phyloP scores from a whole-genome alignment of 192 early-diverging fungal species.

The Chytriomyces sp. region DNA sequence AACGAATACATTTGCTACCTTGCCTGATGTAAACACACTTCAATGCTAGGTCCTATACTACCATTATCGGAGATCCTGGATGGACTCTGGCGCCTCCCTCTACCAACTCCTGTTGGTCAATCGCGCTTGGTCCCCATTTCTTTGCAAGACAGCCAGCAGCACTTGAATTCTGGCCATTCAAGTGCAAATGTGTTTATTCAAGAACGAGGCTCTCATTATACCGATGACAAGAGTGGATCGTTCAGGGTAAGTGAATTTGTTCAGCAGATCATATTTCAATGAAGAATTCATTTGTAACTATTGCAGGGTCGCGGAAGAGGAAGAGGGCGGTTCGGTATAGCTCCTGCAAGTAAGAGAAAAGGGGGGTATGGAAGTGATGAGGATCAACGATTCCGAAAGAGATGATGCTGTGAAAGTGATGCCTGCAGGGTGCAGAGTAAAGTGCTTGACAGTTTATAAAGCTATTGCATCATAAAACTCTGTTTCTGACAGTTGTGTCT shows the following conservation, averaged over 20 bases:
- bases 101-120: conserved; percentile 25
- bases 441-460: no score
- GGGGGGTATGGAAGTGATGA: conserved; percentile 26
- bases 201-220: no score
- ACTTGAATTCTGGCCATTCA: not conserved
- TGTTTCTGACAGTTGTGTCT: no score
- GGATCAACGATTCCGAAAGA: not conserved
- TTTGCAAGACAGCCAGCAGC: no score
- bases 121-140: conserved; percentile 32
- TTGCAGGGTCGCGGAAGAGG: not conserved
- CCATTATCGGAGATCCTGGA: conserved; percentile 46
- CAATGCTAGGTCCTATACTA: conserved; percentile 40
- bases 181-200: not conserved
- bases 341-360: conserved; percentile 15
- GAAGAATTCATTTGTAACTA: not conserved
- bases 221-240: not conserved
- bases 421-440: no score
- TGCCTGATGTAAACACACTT: not conserved
- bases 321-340: not conserved
- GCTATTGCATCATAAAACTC: no score
- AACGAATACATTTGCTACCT: not conserved
- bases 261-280: not conserved
- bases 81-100: conserved; percentile 38
- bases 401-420: conserved; percentile 2
- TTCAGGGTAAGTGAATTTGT: not conserved